Conservation (phyloP, 441 rosid species). For the Pelargonium hybrid region DNA sequence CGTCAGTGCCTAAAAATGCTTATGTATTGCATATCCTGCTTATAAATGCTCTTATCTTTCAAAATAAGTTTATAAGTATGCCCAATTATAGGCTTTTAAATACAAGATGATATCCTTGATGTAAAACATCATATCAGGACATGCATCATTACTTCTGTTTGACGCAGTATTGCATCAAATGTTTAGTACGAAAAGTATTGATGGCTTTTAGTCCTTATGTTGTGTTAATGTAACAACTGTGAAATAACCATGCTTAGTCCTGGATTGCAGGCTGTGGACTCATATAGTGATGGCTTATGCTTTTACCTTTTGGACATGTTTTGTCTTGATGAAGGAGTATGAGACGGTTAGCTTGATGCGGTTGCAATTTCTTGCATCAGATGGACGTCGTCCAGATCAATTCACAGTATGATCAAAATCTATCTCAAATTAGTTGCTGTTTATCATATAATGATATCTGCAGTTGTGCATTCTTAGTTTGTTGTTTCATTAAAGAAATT, state of each 20-base stretch:
- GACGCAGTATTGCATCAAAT: background rate
- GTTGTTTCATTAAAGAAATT: background rate
- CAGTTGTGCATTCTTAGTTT: background rate
- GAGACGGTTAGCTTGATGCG: conserved; percentile 70
- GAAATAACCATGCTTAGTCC: background rate
- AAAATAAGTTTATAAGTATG: too few species aligned
- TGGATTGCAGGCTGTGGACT: conserved; percentile 57
- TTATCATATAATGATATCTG: background rate
- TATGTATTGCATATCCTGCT: too few species aligned
- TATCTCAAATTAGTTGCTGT: conserved; percentile 8
- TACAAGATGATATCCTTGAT: too few species aligned
- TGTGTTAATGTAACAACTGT: background rate
- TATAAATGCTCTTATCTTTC: too few species aligned
- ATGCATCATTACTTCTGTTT: background rate
- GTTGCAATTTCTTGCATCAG: conserved; percentile 73
- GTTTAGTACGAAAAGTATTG: background rate
- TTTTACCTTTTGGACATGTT: conserved; percentile 86
- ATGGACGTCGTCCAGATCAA: conserved; percentile 79
- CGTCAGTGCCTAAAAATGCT: too few species aligned
- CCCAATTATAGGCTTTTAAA: too few species aligned
- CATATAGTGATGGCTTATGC: conserved; percentile 81
- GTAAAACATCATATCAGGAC: too few species aligned
- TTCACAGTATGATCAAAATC: conserved; percentile 45
- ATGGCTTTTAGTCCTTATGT: background rate
- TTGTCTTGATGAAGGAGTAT: conserved; percentile 67